phyloP scores from a whole-genome alignment of 2,329 filamentous ascomycete species.

The Aspergillus udagawae region DNA sequence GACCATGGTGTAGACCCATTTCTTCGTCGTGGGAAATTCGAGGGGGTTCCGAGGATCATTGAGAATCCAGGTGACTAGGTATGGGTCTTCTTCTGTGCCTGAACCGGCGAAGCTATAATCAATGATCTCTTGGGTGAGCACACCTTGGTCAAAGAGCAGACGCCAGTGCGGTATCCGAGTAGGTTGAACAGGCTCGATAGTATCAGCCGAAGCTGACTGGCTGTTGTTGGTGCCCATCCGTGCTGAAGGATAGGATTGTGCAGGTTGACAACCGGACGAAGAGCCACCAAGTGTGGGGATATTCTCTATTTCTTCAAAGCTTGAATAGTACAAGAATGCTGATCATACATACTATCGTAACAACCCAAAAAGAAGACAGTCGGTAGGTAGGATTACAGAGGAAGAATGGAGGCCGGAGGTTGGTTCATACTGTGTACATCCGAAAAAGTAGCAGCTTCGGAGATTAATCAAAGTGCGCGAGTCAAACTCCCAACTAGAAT shows the following conservation, averaged over 20 bases:
- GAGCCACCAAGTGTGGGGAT: neutral
- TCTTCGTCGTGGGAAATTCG: constrained; percentile 28
- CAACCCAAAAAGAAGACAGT: neutral
- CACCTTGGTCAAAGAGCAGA: constrained; percentile 55
- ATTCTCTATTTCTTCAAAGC: neutral
- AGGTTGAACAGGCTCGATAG: constrained; percentile 8
- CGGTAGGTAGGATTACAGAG: neutral
- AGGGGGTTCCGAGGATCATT: constrained; percentile 55
- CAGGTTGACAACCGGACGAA: neutral
- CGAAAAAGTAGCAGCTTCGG: neutral
- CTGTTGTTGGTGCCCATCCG: neutral
- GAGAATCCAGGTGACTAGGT: constrained; percentile 63
- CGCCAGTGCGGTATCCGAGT: constrained; percentile 38
- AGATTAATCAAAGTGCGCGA: neutral
- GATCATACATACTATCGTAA: neutral
- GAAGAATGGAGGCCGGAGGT: neutral
- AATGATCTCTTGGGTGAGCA: constrained; percentile 55
- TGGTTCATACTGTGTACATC: neutral
- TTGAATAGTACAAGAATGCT: neutral
- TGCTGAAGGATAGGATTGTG: neutral
- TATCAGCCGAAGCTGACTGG: neutral
- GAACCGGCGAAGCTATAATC: constrained; percentile 55
- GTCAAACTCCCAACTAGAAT: neutral
- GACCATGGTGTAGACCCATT: constrained; percentile 39
- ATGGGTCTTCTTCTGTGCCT: constrained; percentile 65